Base-by-base conservation (phyloP, 2,329 filamentous ascomycete species). In the Cladosporium velox region DNA sequence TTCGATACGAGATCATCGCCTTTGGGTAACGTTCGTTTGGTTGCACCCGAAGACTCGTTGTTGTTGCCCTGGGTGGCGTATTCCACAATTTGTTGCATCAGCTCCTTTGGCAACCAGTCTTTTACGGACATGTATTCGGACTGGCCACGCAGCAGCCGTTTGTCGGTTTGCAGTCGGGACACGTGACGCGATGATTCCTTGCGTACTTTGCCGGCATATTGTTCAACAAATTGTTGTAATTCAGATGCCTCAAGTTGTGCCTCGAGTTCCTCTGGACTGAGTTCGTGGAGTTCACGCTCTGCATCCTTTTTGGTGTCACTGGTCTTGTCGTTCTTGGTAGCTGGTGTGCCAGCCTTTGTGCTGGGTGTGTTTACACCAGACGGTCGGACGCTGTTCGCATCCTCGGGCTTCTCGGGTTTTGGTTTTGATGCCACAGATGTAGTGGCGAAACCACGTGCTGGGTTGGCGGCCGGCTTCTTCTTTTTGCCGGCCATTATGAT, bases 371-470 rank as follows among this genome's bases (percentile, higher is more conserved):
- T 74, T 24, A 68, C 65, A 34, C 70, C 71, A 34, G 76, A 74
- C 12, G 70, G 57, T 21, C 72, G 69, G 24, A 69, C 71, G 63
- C 71, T 72, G 55, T 66, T 72, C 28, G 68, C 69, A 55, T 74
- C 70, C 30, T 72, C 71, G n/a, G 67, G 70, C 66, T 68, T 70
- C 57, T 79, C 75, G 55, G 86, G 83, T 76, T 91, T 86, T 10
- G 88, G 85, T 76, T 91, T 85, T 7, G 88, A 84, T 52, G 93
- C 92, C 67, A 96, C 86, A 1, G 94, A 98, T 14, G 92, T 96
- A 5, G 95, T 99, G 70, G 94, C 92, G 80, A 97, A 96, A 21
- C 93, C 95, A 78, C 95, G 86, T 47, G 93, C 92, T 67, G 93
- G 92, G 79, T 97, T 98, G 35, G 90, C 87, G 30, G 87, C 87